These are phyloP conservation scores for Solanum boliviense DNA, from an alignment of 257 asterid genomes.

Conservation along the genomic window DNA sequence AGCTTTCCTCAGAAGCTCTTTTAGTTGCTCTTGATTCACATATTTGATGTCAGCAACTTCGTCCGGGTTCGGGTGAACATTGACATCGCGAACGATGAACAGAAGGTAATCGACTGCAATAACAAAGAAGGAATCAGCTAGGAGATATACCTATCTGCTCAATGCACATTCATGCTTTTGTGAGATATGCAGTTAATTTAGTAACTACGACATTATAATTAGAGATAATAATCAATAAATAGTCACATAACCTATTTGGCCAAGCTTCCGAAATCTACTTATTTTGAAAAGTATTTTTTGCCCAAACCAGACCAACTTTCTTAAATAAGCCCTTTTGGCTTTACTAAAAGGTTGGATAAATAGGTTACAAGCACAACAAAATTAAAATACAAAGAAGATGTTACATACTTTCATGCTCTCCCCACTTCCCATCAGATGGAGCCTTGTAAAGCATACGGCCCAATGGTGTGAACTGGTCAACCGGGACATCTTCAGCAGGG, in stretches of 20 bases:
- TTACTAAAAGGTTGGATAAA: neutral
- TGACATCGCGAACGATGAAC: conserved; percentile 74
- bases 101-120: conserved; percentile 87
- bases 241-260: neutral
- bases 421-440: conserved; percentile 98
- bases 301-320: neutral
- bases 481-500: conserved; percentile 82
- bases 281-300: neutral
- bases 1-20: conserved; percentile 66
- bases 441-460: conserved; percentile 96
- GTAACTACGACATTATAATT: neutral
- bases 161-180: neutral
- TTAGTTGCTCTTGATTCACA: conserved; percentile 51
- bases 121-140: neutral
- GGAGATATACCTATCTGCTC: neutral
- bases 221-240: neutral
- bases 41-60: conserved; percentile 74
- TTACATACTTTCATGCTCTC: conserved; percentile 77
- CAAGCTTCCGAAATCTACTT: neutral
- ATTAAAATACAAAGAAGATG: neutral
- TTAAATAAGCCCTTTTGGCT: neutral
- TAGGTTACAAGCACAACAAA: neutral
- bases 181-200: neutral
- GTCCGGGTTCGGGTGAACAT: conserved; percentile 72
- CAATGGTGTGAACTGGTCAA: conserved; percentile 67